These are phyloP conservation scores for Erythrobasidium hasegawianum DNA, from an alignment of 1,284 basidiomycete genomes.

Conservation along the genomic window DNA sequence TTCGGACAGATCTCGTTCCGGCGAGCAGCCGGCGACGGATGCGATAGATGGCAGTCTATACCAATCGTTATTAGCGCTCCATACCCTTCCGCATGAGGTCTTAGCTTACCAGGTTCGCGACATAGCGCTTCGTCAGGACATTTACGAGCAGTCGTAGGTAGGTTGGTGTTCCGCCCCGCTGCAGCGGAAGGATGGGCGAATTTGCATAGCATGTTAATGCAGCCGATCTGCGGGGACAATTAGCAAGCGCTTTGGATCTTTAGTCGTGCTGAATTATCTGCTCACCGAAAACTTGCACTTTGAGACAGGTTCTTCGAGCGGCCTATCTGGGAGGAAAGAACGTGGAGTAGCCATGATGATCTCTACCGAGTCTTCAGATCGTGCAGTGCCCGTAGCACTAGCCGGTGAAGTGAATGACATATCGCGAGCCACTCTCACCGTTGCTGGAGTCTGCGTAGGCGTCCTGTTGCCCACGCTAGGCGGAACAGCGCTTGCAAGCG, in stretches of 20 bases:
- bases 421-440: too few species aligned
- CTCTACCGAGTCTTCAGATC: slow-evolving; percentile 26
- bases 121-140: slow-evolving; percentile 13
- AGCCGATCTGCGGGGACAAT: neutral
- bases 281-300: slow-evolving; percentile 11
- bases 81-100: too few species aligned
- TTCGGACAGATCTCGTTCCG: slow-evolving; percentile 16
- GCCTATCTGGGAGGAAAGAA: slow-evolving; percentile 8
- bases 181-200: slow-evolving; percentile 18
- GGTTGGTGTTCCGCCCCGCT: neutral
- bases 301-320: slow-evolving; percentile 23
- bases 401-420: too few species aligned
- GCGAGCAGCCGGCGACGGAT: slow-evolving; percentile 21
- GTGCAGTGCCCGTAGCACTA: neutral
- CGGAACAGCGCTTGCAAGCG: too few species aligned
- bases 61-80: neutral
- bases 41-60: slow-evolving; percentile 8
- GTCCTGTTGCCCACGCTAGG: too few species aligned
- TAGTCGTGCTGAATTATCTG: neutral
- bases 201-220: slow-evolving; percentile 18
- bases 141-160: slow-evolving; percentile 1
- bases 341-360: slow-evolving; percentile 20
- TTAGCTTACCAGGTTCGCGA: slow-evolving; percentile 5
- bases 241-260: neutral
- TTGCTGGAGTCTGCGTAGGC: too few species aligned